phyloP scores from a whole-genome alignment of 2,329 filamentous ascomycete species.

The Ophiostoma ulmi region DNA sequence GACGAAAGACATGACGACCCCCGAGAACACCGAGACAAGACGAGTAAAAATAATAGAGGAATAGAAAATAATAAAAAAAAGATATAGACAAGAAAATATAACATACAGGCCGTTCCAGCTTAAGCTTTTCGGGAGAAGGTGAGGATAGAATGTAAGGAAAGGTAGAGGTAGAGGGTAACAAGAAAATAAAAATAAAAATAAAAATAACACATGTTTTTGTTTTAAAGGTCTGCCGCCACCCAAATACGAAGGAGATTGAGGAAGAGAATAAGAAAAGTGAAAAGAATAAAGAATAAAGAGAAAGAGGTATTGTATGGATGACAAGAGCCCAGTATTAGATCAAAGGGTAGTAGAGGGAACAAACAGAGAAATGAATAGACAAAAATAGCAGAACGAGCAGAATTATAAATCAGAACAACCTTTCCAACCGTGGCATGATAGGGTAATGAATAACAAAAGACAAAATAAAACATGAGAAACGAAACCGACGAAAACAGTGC shows the following conservation, averaged over 20 bases:
- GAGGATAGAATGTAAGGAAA: not conserved
- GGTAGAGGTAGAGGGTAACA: no score
- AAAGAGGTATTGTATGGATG: not conserved
- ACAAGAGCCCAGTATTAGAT: conserved; percentile 5
- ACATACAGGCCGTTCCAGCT: conserved; percentile 5
- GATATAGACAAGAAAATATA: conserved; percentile 12
- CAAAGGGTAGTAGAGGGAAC: not conserved
- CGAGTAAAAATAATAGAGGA: not conserved
- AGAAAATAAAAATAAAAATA: not conserved
- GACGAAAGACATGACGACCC: not conserved
- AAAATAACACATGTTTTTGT: conserved; percentile 7
- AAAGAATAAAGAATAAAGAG: not conserved
- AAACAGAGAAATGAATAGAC: not conserved
- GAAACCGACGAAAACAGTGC: conserved; percentile 7
- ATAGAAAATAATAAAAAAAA: not conserved
- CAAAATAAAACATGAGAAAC: not conserved
- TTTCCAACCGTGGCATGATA: conserved; percentile 7
- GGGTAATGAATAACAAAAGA: conserved; percentile 2
- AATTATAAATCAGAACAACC: not conserved
- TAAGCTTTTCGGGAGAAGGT: not conserved
- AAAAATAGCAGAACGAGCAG: not conserved
- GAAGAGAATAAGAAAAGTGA: conserved; percentile 6
- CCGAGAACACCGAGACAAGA: conserved; percentile 1
- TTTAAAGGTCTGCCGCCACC: not conserved
- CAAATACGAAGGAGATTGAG: not conserved